Conservation (phyloP, 2,329 filamentous ascomycete genomes). For the Diaporthe batatas region DNA sequence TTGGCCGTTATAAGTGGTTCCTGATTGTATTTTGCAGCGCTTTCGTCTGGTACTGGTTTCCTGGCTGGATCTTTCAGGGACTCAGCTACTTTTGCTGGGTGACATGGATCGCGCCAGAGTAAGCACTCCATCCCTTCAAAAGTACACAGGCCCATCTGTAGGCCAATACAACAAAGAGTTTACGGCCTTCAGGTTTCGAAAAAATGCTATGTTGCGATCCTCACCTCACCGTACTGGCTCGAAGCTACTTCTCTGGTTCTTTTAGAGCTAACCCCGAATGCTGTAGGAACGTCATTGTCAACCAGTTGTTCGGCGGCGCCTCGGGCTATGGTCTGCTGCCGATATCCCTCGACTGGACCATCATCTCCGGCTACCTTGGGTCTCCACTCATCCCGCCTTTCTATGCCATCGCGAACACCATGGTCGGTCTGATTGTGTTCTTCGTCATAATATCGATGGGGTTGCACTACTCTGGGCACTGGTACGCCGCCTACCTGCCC, state of each 20-base stretch:
- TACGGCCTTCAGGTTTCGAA: too few species aligned
- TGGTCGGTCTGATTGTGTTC: constrained; percentile 67
- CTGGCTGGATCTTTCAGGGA: constrained; percentile 67
- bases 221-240: too few species aligned
- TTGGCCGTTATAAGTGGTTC: constrained; percentile 75
- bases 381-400: constrained; percentile 66
- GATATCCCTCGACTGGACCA: constrained; percentile 55
- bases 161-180: too few species aligned
- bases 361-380: constrained; percentile 62
- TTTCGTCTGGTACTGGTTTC: constrained; percentile 69
- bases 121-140: too few species aligned
- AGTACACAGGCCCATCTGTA: too few species aligned
- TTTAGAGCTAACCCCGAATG: too few species aligned
- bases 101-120: constrained; percentile 61
- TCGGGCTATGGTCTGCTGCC: constrained; percentile 55
- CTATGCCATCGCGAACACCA: constrained; percentile 69
- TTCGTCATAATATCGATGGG: constrained; percentile 69
- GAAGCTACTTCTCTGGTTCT: too few species aligned
- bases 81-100: constrained; percentile 59
- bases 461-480: constrained; percentile 69
- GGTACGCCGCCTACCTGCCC: constrained; percentile 72
- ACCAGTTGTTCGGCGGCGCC: constrained; percentile 61
- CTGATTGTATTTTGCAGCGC: constrained; percentile 65
- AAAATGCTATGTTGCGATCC: too few species aligned
- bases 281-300: constrained; percentile 54